Evolutionary conservation across 495 filamentous ascomycete genomes (phyloP).

Genomic region (Penicillium verhagenii): DNA sequence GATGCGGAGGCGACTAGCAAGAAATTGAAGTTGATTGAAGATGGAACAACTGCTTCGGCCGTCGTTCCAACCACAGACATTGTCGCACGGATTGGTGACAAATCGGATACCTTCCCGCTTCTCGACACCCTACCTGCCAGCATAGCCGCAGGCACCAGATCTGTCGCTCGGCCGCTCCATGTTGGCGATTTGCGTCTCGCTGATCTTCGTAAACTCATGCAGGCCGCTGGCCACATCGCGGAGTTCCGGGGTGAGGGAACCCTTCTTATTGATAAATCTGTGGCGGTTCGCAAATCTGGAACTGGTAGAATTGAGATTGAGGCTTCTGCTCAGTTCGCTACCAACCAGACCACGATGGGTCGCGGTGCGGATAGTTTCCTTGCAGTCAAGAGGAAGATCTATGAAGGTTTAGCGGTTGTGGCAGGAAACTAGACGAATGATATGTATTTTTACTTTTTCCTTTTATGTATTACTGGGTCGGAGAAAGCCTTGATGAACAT

Average conservation of each 20-base stretch:
- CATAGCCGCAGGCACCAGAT: slow-evolving; percentile 72
- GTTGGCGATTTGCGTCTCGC: slow-evolving; percentile 91
- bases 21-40: slow-evolving; percentile 62
- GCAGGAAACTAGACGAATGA: slow-evolving; percentile 52
- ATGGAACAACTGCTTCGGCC: slow-evolving; percentile 30
- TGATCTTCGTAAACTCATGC: slow-evolving; percentile 81
- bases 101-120: slow-evolving; percentile 50
- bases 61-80: slow-evolving; percentile 21
- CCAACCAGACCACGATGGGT: slow-evolving; percentile 30
- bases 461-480: background rate
- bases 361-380: slow-evolving; percentile 60
- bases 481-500: background rate
- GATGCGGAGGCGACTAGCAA: slow-evolving; percentile 55
- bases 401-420: slow-evolving; percentile 79
- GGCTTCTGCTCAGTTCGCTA: slow-evolving; percentile 56
- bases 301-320: slow-evolving; percentile 90
- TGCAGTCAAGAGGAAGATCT: slow-evolving; percentile 76
- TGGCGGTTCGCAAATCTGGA: slow-evolving; percentile 84
- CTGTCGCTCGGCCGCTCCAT: slow-evolving; percentile 83
- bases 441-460: slow-evolving; percentile 4
- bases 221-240: slow-evolving; percentile 75
- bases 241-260: slow-evolving; percentile 95
- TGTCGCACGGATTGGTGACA: slow-evolving; percentile 24
- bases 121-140: slow-evolving; percentile 77
- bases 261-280: slow-evolving; percentile 79